Evolutionary conservation across 139 green algal species (phyloP).

Genomic region (Limnomonas spitsbergensis): DNA sequence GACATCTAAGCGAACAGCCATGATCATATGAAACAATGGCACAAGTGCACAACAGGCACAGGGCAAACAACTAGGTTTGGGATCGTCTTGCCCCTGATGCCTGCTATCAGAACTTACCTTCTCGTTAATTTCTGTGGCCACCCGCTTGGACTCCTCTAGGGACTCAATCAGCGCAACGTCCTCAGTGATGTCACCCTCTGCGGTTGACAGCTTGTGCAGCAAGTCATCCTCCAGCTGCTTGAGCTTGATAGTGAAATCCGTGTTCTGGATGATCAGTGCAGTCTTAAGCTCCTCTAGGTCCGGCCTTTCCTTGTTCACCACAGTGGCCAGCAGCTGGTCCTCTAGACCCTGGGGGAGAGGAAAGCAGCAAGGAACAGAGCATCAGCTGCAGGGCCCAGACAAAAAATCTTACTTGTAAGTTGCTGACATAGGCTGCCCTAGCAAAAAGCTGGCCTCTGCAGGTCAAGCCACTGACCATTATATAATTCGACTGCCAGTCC

Average conservation of each 20-base stretch:
- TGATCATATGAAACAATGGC: neutral
- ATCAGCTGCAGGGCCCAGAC: neutral
- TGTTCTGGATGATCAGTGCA: constrained; percentile 84
- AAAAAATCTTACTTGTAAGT: no score
- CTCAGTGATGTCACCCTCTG: constrained; percentile 89
- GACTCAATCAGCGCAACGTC: constrained; percentile 85
- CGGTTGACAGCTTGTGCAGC: constrained; percentile 78
- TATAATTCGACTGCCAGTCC: no score
- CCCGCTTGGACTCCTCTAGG: constrained; percentile 79
- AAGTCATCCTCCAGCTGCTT: constrained; percentile 81
- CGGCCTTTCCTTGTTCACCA: constrained; percentile 85
- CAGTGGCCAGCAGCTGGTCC: constrained; percentile 83
- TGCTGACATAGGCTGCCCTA: no score
- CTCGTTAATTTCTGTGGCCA: constrained; percentile 73
- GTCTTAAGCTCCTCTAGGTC: constrained; percentile 88
- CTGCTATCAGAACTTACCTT: constrained; percentile 33
- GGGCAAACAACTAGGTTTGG: neutral
- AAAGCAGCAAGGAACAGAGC: neutral
- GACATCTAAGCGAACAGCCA: no score
- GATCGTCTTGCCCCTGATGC: neutral
- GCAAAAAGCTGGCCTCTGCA: no score
- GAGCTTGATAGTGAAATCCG: constrained; percentile 88
- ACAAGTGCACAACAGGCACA: neutral
- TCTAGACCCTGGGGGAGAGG: constrained; percentile 59
- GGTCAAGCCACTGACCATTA: no score